Evolutionary conservation across 371 early-diverging fungal species (phyloP).

Genomic region (Syncephalastrum monosporum): DNA sequence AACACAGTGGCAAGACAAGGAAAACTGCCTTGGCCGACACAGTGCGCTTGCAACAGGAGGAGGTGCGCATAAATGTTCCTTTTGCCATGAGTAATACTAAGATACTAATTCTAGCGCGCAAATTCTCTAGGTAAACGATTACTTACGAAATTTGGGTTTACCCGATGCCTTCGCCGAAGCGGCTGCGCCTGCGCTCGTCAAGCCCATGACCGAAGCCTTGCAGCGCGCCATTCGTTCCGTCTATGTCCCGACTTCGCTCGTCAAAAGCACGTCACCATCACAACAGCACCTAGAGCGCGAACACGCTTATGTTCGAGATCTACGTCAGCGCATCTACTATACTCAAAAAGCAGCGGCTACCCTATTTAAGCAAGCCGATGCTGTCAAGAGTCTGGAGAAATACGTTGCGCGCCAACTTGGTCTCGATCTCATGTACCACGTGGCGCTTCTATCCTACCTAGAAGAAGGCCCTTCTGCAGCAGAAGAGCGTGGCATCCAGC

Average conservation of each 20-base stretch:
- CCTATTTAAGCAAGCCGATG: too few relatives aligned
- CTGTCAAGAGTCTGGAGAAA: conserved; percentile 23
- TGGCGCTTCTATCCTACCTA: conserved; percentile 5
- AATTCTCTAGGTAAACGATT: conserved; percentile 8
- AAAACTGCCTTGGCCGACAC: conserved; percentile 9
- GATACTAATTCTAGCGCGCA: too few relatives aligned
- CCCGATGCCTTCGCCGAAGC: conserved; percentile 10
- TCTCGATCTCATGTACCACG: conserved; percentile 17
- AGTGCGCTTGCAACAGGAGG: conserved; percentile 8
- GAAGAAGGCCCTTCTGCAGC: too few relatives aligned
- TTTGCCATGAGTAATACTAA: not conserved
- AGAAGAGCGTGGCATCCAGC: too few relatives aligned
- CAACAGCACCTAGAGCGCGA: not conserved
- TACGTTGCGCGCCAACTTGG: conserved; percentile 23
- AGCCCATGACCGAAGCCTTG: conserved; percentile 17
- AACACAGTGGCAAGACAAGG: conserved; percentile 18
- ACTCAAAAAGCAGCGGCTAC: not conserved
- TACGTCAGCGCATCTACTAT: not conserved
- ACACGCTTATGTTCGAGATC: not conserved
- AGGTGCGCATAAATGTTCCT: conserved; percentile 2
- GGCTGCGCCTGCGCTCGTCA: conserved; percentile 10
- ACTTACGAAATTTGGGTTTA: conserved; percentile 10
- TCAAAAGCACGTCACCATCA: not conserved
- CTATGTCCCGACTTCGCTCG: conserved; percentile 10
- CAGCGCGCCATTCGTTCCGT: conserved; percentile 16